A percentile compares a stretch with the other conserved stretches of the same genome.
phyloP scores from a whole-genome alignment of 2,329 filamentous ascomycete species.

The Rhynchosporium secalis region DNA sequence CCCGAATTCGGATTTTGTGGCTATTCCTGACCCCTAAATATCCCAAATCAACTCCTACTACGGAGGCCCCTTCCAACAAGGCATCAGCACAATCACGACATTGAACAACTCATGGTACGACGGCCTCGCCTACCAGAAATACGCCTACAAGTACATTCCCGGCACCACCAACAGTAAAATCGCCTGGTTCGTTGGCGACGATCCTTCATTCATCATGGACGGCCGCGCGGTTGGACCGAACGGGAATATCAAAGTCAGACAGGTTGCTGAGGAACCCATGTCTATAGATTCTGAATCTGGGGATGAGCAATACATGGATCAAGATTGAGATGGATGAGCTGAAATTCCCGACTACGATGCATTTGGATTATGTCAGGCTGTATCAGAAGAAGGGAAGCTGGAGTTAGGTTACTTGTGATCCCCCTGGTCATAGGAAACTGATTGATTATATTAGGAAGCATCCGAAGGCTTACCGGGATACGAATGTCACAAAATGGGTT shows the following conservation, averaged over 20 bases:
- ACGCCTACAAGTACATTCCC: conserved; percentile 55
- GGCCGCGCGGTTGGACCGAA: conserved; percentile 53
- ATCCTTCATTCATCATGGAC: conserved; percentile 52
- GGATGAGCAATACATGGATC: conserved; percentile 52
- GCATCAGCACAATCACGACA: conserved; percentile 54
- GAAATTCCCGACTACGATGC: conserved; percentile 52
- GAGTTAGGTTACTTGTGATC: conserved; percentile 53
- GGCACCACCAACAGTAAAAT: conserved; percentile 47
- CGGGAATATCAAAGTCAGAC: conserved; percentile 51
- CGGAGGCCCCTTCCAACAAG: conserved; percentile 56
- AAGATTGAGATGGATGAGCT: conserved; percentile 47
- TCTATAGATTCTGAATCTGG: conserved; percentile 53
- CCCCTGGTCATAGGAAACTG: conserved; percentile 57
- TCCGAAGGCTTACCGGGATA: conserved; percentile 59
- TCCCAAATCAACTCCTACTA: conserved; percentile 53
- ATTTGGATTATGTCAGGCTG: conserved; percentile 55
- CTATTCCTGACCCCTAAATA: conserved; percentile 50
- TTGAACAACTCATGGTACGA: conserved; percentile 58
- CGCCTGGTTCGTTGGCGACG: conserved; percentile 53
- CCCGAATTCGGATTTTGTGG: conserved; percentile 53
- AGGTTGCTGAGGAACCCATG: conserved; percentile 55
- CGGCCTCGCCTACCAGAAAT: conserved; percentile 53
- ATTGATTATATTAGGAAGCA: conserved; percentile 66
- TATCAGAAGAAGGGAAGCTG: conserved; percentile 52
- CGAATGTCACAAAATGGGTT: conserved; percentile 47